phyloP scores from a whole-genome alignment of 2,329 filamentous ascomycete genomes.

The Daldinia sp. region DNA sequence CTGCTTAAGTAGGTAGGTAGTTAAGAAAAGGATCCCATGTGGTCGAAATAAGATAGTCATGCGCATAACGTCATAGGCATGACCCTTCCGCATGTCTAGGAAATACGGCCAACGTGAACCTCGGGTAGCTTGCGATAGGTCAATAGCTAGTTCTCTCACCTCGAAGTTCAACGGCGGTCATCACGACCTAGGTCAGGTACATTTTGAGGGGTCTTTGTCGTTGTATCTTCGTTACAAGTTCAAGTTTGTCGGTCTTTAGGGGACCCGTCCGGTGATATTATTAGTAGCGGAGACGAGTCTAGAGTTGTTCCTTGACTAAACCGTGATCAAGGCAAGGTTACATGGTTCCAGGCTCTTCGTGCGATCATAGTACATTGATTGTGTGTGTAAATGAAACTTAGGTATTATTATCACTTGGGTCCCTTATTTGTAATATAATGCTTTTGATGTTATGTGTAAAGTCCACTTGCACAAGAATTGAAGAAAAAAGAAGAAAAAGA shows the following conservation, averaged over 20 bases:
- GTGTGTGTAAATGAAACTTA: not conserved
- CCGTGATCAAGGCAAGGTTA: conserved; percentile 27
- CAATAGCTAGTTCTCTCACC: conserved; percentile 1
- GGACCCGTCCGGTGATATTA: conserved; percentile 2
- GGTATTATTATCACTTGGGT: not conserved
- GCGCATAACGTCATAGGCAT: conserved; percentile 17
- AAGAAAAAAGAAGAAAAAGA: not conserved
- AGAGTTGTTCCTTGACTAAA: not conserved
- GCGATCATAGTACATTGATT: not conserved
- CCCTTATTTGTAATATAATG: not conserved
- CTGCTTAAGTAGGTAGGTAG: conserved; percentile 6
- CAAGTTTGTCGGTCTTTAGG: not conserved
- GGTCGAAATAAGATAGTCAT: conserved; percentile 24
- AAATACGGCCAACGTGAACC: conserved; percentile 10
- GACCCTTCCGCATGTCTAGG: conserved; percentile 22
- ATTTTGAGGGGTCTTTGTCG: not conserved
- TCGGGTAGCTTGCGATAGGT: conserved; percentile 20
- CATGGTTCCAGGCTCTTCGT: not conserved
- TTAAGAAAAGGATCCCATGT: conserved; percentile 19
- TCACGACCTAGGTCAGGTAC: conserved; percentile 4
- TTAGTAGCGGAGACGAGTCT: conserved; percentile 8
- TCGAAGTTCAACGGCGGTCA: not conserved
- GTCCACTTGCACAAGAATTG: not conserved
- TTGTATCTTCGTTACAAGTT: not conserved
- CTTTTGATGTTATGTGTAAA: not conserved